A percentile compares a stretch with the other conserved stretches of the same genome.
phyloP scores from a whole-genome alignment of 176 grass and related monocot species.

The Oryza glumipatula region DNA sequence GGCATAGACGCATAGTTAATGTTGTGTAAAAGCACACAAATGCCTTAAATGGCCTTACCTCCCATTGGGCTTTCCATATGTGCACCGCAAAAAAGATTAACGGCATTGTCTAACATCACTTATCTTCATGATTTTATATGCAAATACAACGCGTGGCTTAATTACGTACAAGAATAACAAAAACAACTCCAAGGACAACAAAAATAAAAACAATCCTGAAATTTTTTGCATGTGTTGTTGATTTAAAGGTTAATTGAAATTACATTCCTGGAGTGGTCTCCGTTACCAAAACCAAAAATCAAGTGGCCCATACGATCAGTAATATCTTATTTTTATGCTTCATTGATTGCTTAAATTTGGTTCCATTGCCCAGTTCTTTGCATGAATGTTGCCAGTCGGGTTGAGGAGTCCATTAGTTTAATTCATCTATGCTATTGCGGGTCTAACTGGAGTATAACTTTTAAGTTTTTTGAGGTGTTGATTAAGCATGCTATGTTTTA shows the following conservation, averaged over 20 bases:
- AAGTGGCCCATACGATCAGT: background rate
- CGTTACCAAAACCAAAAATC: background rate
- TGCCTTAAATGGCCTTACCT: background rate
- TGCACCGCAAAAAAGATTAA: background rate
- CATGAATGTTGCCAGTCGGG: background rate
- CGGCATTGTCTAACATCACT: too few relatives aligned
- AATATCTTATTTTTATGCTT: background rate
- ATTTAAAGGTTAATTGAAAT: background rate
- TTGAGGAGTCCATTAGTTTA: background rate
- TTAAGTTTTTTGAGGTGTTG: background rate
- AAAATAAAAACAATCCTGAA: background rate
- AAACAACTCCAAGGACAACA: background rate
- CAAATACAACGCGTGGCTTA: background rate
- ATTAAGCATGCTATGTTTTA: constrained; percentile 1
- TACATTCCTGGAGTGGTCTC: background rate
- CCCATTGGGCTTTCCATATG: background rate
- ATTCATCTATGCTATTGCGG: background rate
- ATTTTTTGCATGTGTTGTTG: background rate
- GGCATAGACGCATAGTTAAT: background rate
- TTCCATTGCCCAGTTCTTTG: background rate
- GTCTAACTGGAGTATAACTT: background rate
- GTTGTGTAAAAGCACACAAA: background rate
- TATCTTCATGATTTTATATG: background rate
- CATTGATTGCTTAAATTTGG: background rate
- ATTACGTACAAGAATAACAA: background rate